Evolutionary conservation across 2,329 filamentous ascomycete species (phyloP), one percentile per base, ranked within the genome.

Genomic region (Colletotrichum sp.): DNA sequence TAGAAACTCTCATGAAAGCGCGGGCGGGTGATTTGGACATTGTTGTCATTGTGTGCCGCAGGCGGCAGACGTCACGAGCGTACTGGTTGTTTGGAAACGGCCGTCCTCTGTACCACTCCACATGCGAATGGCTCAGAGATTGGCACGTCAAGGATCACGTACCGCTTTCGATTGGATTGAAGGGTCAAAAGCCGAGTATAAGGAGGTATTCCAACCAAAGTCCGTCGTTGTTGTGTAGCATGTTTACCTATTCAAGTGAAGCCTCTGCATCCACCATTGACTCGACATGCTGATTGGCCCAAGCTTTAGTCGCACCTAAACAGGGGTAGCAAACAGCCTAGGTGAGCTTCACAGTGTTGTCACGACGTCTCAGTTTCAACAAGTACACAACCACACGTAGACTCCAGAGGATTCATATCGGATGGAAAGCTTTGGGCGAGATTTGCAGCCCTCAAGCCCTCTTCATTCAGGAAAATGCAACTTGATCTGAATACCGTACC

Each of bases 251-350:
- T 61, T 21, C 18, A 21, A 70, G 48, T 70, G 71, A 74, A 74
- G 67, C 71, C 59, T 74, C 67, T 71, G 71, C 66, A 71, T 30
- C 63, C 36, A 59, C 56, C 34, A 38, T 24, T 71, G 59, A 38
- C 30, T 59, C 14, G 13, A 59, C 26, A 59, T 26, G 43, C 18
- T 65, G 48, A 48, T 71, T 74, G 71, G 71, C 68, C 71, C 67
- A 70, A 74, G 67, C 71, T 74, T 34, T 32, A 63, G 32, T 21
- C 26, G 48, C 21, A 24, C 21, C 21, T 3, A 21, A 68, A 64
- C 34, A 59, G 69, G 69, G 69, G 43, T 26, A 18, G 7, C 43
- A 21, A 52, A 24, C 43, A 52, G 43, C 43, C 43, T 13, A 13
- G 10, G 43, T 24, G 43, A 52, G 10, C 43, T 52, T 21, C n/a